A percentile compares a stretch with the other conserved stretches of the same genome.
phyloP scores from a whole-genome alignment of 768 basidiomycete species.

The Brasilioporus rufonigricans region DNA sequence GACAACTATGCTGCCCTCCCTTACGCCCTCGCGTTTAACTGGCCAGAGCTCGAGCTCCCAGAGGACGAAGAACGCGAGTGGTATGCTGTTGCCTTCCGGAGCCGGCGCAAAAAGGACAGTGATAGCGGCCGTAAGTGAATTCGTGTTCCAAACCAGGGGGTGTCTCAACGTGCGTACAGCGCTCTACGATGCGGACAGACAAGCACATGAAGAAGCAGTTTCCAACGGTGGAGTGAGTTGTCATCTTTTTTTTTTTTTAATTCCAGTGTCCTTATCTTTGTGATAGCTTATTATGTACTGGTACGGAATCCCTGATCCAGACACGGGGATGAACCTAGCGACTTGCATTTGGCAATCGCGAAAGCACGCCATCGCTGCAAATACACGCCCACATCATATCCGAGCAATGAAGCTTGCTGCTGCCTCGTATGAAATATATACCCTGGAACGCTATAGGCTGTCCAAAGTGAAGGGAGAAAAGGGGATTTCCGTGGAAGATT shows the following conservation, averaged over 20 bases:
- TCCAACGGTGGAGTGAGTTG: slow-evolving; percentile 74
- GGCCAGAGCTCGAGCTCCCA: slow-evolving; percentile 68
- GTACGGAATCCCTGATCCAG: slow-evolving; percentile 81
- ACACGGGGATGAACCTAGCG: slow-evolving; percentile 83
- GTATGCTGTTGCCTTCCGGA: slow-evolving; percentile 92
- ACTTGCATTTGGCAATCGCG: slow-evolving; percentile 97
- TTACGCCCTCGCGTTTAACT: slow-evolving; percentile 87
- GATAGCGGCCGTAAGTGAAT: slow-evolving; percentile 56
- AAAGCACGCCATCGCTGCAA: slow-evolving; percentile 78
- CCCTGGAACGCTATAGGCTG: slow-evolving; percentile 72
- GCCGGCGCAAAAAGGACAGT: slow-evolving; percentile 67
- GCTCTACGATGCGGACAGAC: slow-evolving; percentile 82
- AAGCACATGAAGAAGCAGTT: slow-evolving; percentile 92
- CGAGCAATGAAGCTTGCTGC: slow-evolving; percentile 81
- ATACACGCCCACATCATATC: slow-evolving; percentile 75
- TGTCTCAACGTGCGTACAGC: slow-evolving; percentile 38
- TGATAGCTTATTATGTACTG: slow-evolving; percentile 83
- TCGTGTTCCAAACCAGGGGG: not conserved
- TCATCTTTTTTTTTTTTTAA: not conserved
- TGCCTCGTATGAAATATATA: slow-evolving; percentile 73
- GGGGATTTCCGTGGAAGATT: slow-evolving; percentile 57
- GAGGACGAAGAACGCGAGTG: slow-evolving; percentile 76
- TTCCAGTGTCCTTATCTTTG: slow-evolving; percentile 1
- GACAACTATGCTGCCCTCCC: slow-evolving; percentile 58
- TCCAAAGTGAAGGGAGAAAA: slow-evolving; percentile 61